phyloP scores from a whole-genome alignment of 345 rosid genomes.

The Salix suchowensis region DNA sequence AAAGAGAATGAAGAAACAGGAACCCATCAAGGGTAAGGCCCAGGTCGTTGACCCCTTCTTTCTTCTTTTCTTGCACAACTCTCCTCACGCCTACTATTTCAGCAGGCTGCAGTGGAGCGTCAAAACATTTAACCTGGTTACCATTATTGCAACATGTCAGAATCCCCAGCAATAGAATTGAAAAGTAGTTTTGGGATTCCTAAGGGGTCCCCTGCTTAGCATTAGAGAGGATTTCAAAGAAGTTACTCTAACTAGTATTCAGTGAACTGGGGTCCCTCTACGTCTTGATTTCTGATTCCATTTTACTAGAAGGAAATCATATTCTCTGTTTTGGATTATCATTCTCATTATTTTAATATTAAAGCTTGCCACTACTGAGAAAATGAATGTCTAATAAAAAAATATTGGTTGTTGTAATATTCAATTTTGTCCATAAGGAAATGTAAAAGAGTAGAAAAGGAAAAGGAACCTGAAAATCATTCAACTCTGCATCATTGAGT shows the following conservation, averaged over 20 bases:
- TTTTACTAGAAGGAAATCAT: too few species aligned
- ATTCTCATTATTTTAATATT: too few species aligned
- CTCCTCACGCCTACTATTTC: conserved; percentile 72
- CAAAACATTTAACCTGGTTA: conserved; percentile 66
- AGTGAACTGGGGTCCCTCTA: too few species aligned
- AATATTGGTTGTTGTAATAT: too few species aligned
- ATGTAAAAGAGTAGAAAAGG: background rate
- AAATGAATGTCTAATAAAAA: too few species aligned
- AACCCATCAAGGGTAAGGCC: conserved; percentile 82
- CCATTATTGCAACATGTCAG: conserved; percentile 21
- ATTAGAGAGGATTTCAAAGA: too few species aligned
- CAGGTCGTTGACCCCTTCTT: conserved; percentile 65
- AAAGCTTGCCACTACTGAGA: too few species aligned
- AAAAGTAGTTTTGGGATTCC: background rate
- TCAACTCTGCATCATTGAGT: conserved; percentile 74
- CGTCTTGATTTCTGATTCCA: too few species aligned
- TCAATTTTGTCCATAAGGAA: background rate
- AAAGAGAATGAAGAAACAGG: conserved; percentile 67
- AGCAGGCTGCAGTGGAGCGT: conserved; percentile 67
- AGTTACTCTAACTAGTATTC: too few species aligned
- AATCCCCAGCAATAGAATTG: background rate
- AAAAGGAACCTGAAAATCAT: conserved; percentile 68
- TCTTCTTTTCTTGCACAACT: conserved; percentile 75
- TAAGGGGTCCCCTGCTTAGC: too few species aligned
- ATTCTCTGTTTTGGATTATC: too few species aligned